Evolutionary conservation across 2,329 filamentous ascomycete species (phyloP).

Genomic region (Hypoxylon sp.): DNA sequence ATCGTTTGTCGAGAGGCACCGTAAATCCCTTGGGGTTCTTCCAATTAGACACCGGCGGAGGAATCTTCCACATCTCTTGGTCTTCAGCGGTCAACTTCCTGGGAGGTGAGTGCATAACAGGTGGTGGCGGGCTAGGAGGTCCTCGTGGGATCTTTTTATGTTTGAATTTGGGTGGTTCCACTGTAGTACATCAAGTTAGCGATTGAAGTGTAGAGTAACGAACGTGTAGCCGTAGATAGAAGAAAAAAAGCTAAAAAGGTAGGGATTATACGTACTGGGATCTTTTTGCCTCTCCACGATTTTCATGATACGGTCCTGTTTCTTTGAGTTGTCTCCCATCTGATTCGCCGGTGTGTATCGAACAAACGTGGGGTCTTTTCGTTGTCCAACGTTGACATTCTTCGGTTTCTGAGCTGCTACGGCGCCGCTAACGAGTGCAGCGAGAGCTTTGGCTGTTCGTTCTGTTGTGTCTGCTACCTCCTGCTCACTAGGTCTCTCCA

Average conservation of each 20-base stretch:
- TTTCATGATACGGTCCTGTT: constrained; percentile 97
- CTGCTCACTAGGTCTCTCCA: constrained; percentile 87
- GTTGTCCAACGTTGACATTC: constrained; percentile 85
- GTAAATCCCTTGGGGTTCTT: constrained; percentile 99
- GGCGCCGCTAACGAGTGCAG: constrained; percentile 84
- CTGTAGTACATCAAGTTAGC: constrained; percentile 33
- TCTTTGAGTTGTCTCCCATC: constrained; percentile 89
- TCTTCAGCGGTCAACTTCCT: constrained; percentile 96
- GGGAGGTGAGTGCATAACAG: constrained; percentile 94
- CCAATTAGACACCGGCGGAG: constrained; percentile 94
- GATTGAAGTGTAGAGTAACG: neutral
- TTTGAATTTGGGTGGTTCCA: constrained; percentile 97
- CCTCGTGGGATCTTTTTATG: constrained; percentile 98
- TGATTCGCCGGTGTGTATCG: constrained; percentile 96
- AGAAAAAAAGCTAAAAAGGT: neutral
- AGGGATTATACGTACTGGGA: constrained; percentile 69
- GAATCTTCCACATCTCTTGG: constrained; percentile 94
- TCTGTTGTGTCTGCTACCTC: constrained; percentile 88
- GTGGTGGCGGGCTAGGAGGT: constrained; percentile 91
- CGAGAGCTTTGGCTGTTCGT: constrained; percentile 88
- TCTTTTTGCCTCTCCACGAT: constrained; percentile 95
- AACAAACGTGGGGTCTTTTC: constrained; percentile 92
- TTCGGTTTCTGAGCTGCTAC: constrained; percentile 96
- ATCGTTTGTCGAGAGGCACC: constrained; percentile 92
- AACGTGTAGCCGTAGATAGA: neutral